Percentiles rank a stretch among this genome's conserved stretches.
phyloP scores from a whole-genome alignment of 2,329 filamentous ascomycete species.

The Thielaviopsis euricoi region DNA sequence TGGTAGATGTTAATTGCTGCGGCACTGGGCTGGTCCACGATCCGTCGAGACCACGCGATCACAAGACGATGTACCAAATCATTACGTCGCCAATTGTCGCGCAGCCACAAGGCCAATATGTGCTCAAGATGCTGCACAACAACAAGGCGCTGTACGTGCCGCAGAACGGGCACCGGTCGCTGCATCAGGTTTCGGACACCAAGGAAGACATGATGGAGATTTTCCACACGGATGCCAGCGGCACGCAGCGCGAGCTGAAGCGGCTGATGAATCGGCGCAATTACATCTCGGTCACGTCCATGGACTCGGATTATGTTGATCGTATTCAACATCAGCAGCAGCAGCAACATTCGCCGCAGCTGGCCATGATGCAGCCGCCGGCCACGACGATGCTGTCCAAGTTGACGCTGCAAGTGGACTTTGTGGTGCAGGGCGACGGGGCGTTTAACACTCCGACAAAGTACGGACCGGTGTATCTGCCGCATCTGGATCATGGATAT shows the following conservation, averaged over 20 bases:
- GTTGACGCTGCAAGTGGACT: constrained; percentile 83
- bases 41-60: constrained; percentile 73
- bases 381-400: constrained; percentile 35
- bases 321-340: constrained; percentile 11
- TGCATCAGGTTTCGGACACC: constrained; percentile 65
- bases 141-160: constrained; percentile 87
- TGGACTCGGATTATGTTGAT: constrained; percentile 64
- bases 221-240: constrained; percentile 84
- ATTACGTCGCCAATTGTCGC: constrained; percentile 89
- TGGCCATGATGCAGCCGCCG: constrained; percentile 14
- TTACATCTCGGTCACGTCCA: constrained; percentile 85
- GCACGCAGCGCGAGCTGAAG: constrained; percentile 66
- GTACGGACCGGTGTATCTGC: constrained; percentile 91
- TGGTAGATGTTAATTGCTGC: constrained; percentile 66
- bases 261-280: constrained; percentile 88
- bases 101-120: constrained; percentile 66
- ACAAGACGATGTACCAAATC: constrained; percentile 99
- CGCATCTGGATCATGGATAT: constrained; percentile 61
- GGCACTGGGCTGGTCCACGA: constrained; percentile 92
- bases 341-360: constrained; percentile 4
- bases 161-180: constrained; percentile 64
- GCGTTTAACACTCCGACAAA: constrained; percentile 72
- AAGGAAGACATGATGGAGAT: constrained; percentile 99
- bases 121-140: constrained; percentile 89
- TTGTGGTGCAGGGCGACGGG: constrained; percentile 87